Base-by-base conservation (phyloP, 1,284 basidiomycete species). In the Singerocomus inundabilis region DNA sequence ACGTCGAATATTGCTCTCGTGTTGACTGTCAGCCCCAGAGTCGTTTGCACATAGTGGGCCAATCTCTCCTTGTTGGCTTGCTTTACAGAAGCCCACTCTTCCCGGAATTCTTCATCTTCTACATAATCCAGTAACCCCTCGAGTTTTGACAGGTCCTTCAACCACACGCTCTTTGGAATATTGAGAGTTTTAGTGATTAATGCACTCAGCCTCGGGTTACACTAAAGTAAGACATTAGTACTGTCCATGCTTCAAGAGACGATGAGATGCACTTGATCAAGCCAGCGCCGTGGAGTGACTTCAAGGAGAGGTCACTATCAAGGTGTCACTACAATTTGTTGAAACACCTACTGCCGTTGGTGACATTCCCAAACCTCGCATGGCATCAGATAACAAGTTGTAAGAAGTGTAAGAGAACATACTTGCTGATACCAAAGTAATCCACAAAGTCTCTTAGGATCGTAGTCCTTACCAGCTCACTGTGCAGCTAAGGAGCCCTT, bases 371-470 rank as follows among this genome's bases (percentile, higher is more conserved):
- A 61, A 88, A 91, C 66, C 83, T 84, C 49, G 29, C 15, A 16
- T 12, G 29, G 6, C 4, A 38, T 68, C 16, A 70, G 54, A 38
- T n/a, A 36, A 45, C 29, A 9, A 21, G 28, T 28, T 15, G 7
- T 13, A 38, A 31, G 18, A 11, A 12, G 2, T 2, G 41, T 31
- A 28, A 46, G 38, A 28, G 12, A 11, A 67, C 82, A 38, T 59
- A 86, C 85, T 89, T 91, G 81, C 81, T 82, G 46, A 79, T 64
- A 12, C 90, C 90, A 60, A 82, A 88, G 67, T 86, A 88, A 29
- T 93, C 90, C 41, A 93, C 91, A 62, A 96, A 96, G 73, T 96
- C 94, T 61, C 89, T 91, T 70, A 94, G 76, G 65, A 96, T 91
- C 15, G 90, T 93, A 21, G 81, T 84, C 62, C 70, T 75, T 40